phyloP scores from a whole-genome alignment of 169 alveolate genomes.

The Cryptosporidium ryanae region DNA sequence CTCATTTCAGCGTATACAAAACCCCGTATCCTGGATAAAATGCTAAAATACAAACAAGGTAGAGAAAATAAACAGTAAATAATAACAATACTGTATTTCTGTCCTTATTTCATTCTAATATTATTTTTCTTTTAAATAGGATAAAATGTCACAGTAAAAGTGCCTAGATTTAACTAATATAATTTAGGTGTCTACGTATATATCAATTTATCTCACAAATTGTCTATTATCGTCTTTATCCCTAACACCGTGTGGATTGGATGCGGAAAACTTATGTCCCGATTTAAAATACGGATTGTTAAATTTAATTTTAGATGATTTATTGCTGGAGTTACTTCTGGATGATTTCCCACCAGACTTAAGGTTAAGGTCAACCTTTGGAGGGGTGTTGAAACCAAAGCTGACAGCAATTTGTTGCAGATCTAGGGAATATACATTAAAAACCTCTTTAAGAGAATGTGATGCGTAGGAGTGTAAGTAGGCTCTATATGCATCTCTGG shows the following conservation, averaged over 20 bases:
- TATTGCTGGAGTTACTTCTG: conserved; percentile 51
- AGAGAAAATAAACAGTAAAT: too few relatives aligned
- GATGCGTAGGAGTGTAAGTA: conserved; percentile 95
- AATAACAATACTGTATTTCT: too few relatives aligned
- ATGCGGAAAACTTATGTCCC: conserved; percentile 70
- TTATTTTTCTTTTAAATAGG: too few relatives aligned
- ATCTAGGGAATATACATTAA: conserved; percentile 96
- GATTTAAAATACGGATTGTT: conserved; percentile 58
- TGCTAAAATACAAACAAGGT: too few relatives aligned
- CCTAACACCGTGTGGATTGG: conserved; percentile 73
- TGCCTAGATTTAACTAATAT: too few relatives aligned
- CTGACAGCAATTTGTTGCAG: conserved; percentile 93
- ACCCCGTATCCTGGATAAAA: too few relatives aligned
- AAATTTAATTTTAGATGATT: conserved; percentile 1
- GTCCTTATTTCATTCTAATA: too few relatives aligned
- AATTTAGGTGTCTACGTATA: too few relatives aligned
- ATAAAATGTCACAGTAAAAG: too few relatives aligned
- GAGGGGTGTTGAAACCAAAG: conserved; percentile 95
- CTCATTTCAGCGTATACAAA: too few relatives aligned
- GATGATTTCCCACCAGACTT: conserved; percentile 82
- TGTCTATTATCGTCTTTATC: conserved; percentile 76
- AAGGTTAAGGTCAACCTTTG: conserved; percentile 94
- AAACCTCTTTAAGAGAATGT: conserved; percentile 95
- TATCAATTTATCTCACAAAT: conserved; percentile 70
- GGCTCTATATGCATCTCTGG: conserved; percentile 97